phyloP scores from a whole-genome alignment of 306 rosid genomes.

The Clitoria ternatea region DNA sequence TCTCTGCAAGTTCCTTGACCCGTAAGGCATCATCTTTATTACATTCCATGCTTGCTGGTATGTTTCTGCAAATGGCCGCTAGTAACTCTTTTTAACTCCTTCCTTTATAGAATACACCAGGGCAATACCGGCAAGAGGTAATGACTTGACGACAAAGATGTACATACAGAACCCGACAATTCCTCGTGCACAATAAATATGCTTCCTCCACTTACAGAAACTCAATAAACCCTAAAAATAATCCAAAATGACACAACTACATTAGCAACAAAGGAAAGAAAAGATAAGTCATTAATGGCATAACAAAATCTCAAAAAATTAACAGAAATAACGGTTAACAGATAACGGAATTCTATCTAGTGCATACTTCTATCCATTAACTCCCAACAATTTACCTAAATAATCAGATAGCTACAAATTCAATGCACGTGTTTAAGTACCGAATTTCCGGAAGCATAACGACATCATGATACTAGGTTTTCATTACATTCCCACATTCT shows the following conservation, averaged over 20 bases:
- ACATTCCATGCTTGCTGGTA: conserved; percentile 52
- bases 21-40: conserved; percentile 50
- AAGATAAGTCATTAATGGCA: background rate
- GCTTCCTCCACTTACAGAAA: conserved; percentile 23
- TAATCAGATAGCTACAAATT: conserved; percentile 18
- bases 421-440: conserved; percentile 4
- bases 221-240: conserved; percentile 25
- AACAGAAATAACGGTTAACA: conserved; percentile 9
- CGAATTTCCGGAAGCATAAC: conserved; percentile 22
- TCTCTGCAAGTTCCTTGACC: conserved; percentile 68
- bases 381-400: conserved; percentile 13
- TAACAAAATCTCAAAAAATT: background rate
- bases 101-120: conserved; percentile 11
- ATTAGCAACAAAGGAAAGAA: conserved; percentile 26
- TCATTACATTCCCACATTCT: conserved; percentile 18
- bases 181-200: conserved; percentile 15
- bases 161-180: conserved; percentile 11
- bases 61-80: conserved; percentile 18
- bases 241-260: conserved; percentile 27
- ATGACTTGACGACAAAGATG: conserved; percentile 12
- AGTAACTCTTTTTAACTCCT: conserved; percentile 24
- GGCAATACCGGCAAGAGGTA: conserved; percentile 19
- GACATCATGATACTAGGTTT: conserved; percentile 16
- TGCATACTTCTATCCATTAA: conserved; percentile 26
- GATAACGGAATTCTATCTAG: background rate